phyloP scores from a whole-genome alignment of 495 filamentous ascomycete species.

The Aspergillus wentii region DNA sequence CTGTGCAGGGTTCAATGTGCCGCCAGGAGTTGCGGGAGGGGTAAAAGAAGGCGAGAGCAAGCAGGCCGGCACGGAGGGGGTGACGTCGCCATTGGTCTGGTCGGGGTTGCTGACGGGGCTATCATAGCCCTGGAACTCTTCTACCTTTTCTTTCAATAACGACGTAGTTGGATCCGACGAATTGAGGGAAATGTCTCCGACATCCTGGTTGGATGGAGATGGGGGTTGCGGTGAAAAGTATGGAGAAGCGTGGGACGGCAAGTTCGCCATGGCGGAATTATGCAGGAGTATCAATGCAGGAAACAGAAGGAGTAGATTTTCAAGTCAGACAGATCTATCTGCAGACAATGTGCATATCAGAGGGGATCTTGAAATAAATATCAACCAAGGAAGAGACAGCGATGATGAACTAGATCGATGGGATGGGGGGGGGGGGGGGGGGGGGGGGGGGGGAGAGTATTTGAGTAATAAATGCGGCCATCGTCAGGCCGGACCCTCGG shows the following conservation, averaged over 20 bases:
- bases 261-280: slow-evolving; percentile 38
- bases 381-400: too few species aligned
- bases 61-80: slow-evolving; percentile 42
- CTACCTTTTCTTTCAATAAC: slow-evolving; percentile 7
- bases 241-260: slow-evolving; percentile 49
- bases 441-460: too few species aligned
- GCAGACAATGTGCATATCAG: too few species aligned
- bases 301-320: too few species aligned
- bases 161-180: slow-evolving; percentile 7
- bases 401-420: too few species aligned
- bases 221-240: slow-evolving; percentile 39
- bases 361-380: too few species aligned
- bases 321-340: too few species aligned
- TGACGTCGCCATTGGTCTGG: slow-evolving; percentile 18
- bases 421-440: too few species aligned
- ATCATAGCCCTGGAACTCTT: slow-evolving; percentile 13
- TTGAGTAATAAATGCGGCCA: too few species aligned
- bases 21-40: slow-evolving; percentile 68
- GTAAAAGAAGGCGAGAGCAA: slow-evolving; percentile 76
- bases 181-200: slow-evolving; percentile 21
- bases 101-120: slow-evolving; percentile 18
- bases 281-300: slow-evolving; percentile 3
- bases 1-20: slow-evolving; percentile 49
- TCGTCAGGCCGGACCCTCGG: too few species aligned
- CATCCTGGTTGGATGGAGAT: slow-evolving; percentile 18